Evolutionary conservation across 208 protist genomes (phyloP).

Genomic region (Leishmania martiniquensis): DNA sequence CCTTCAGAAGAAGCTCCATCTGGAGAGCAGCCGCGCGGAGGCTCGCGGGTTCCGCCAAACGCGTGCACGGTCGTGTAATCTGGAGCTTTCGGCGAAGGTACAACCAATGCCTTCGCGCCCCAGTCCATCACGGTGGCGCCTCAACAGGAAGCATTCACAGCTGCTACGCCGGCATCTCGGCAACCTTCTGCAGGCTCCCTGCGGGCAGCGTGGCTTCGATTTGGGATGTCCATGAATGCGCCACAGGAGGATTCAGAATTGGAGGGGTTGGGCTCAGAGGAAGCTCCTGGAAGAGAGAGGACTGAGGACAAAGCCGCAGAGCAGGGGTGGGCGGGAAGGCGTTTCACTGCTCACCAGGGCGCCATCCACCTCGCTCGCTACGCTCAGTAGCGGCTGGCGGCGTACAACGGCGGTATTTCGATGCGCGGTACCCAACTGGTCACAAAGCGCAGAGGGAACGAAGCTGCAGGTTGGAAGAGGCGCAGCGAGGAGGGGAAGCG

Average conservation of each 20-base stretch:
- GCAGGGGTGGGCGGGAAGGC: no score
- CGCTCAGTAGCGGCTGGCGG: no score
- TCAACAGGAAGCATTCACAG: slow-evolving; percentile 82
- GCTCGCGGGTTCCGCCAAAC: slow-evolving; percentile 92
- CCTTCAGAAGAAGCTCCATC: slow-evolving; percentile 62
- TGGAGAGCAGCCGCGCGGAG: slow-evolving; percentile 91
- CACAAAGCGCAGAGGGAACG: slow-evolving; percentile 70
- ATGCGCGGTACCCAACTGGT: slow-evolving; percentile 84
- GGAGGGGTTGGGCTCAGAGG: no score
- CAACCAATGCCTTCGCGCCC: slow-evolving; percentile 92
- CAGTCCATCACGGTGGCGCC: slow-evolving; percentile 41
- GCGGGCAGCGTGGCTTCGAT: no score
- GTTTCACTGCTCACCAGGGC: no score
- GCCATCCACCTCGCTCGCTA: no score
- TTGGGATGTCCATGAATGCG: no score
- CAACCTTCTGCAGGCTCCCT: no score
- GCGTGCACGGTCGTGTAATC: slow-evolving; percentile 94
- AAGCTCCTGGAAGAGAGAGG: no score
- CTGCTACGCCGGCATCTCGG: slow-evolving; percentile 31
- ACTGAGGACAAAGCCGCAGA: no score
- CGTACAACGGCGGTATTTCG: no score
- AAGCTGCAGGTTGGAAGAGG: slow-evolving; percentile 88
- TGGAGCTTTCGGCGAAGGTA: slow-evolving; percentile 93
- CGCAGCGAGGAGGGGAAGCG: slow-evolving; percentile 81
- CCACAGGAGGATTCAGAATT: no score